These are phyloP conservation scores for Termitomyces sp. DNA, from an alignment of 768 basidiomycete species.

Conservation along the genomic window DNA sequence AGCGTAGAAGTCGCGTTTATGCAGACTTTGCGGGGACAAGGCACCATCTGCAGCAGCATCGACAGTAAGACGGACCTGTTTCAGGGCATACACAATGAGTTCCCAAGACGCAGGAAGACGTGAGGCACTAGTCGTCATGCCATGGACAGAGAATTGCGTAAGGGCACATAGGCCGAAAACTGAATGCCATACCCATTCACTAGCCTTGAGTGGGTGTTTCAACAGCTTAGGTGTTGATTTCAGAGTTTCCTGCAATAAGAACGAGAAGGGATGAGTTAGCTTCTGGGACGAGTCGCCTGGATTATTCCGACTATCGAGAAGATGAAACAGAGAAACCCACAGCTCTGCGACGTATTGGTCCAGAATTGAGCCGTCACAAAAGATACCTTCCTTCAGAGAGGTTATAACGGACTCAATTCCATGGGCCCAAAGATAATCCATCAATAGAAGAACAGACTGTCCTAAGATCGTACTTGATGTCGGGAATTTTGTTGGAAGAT, in stretches of 20 bases:
- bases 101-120: slow-evolving; percentile 61
- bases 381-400: slow-evolving; percentile 27
- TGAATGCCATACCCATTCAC: slow-evolving; percentile 69
- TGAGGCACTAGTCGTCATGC: slow-evolving; percentile 27
- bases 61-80: slow-evolving; percentile 49
- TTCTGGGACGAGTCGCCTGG: slow-evolving; percentile 10
- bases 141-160: slow-evolving; percentile 67
- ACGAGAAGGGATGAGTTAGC: slow-evolving; percentile 38
- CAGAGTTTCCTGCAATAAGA: slow-evolving; percentile 29
- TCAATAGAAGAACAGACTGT: slow-evolving; percentile 31
- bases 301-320: slow-evolving; percentile 27
- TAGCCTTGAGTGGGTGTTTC: slow-evolving; percentile 33
- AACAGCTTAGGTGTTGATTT: slow-evolving; percentile 15
- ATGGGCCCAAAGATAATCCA: slow-evolving; percentile 45
- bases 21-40: slow-evolving; percentile 30
- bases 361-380: slow-evolving; percentile 30
- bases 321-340: slow-evolving; percentile 71
- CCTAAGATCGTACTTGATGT: slow-evolving; percentile 15
- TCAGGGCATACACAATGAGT: slow-evolving; percentile 50
- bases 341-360: slow-evolving; percentile 48
- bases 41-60: slow-evolving; percentile 36
- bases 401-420: slow-evolving; percentile 44
- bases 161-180: slow-evolving; percentile 67
- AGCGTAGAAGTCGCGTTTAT: slow-evolving; percentile 66
- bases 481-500: slow-evolving; percentile 13